A percentile compares a stretch with the other conserved stretches of the same genome.
Conservation (phyloP, 1,139 yeast genomes). For the Petasospora rhodanensis region DNA sequence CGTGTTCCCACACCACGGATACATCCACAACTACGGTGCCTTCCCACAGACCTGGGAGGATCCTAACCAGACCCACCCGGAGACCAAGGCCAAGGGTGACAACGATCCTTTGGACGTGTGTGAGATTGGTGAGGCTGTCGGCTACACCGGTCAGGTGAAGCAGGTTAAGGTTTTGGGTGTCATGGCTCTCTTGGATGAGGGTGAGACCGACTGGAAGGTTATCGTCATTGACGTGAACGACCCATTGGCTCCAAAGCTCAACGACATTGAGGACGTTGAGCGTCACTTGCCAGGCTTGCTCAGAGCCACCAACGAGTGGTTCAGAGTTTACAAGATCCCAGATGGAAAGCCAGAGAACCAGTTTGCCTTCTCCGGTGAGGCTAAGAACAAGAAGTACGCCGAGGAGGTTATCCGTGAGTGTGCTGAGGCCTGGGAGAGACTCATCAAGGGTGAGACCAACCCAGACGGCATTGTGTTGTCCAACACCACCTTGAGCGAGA, state of each 20-base stretch:
- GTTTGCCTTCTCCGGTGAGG: slow-evolving; percentile 82
- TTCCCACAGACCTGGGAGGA: slow-evolving; percentile 97
- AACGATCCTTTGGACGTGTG: slow-evolving; percentile 90
- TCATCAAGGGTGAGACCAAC: slow-evolving; percentile 46
- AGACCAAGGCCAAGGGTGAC: slow-evolving; percentile 80
- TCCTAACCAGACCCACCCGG: slow-evolving; percentile 65
- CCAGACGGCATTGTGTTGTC: slow-evolving; percentile 52
- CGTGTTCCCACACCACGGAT: slow-evolving; percentile 87
- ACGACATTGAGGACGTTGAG: slow-evolving; percentile 74
- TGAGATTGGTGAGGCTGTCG: slow-evolving; percentile 75
- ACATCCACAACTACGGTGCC: slow-evolving; percentile 90
- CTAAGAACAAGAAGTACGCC: slow-evolving; percentile 70
- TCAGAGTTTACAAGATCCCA: slow-evolving; percentile 84
- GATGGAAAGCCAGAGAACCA: slow-evolving; percentile 87
- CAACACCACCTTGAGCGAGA: slow-evolving; percentile 65
- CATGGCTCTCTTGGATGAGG: slow-evolving; percentile 85
- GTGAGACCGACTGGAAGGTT: slow-evolving; percentile 93
- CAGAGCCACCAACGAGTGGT: slow-evolving; percentile 85
- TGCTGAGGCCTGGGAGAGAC: slow-evolving; percentile 64
- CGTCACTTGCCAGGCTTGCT: slow-evolving; percentile 74
- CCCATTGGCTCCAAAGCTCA: slow-evolving; percentile 66
- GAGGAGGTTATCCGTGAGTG: slow-evolving; percentile 68
- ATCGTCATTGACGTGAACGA: slow-evolving; percentile 73
- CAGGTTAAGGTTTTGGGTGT: slow-evolving; percentile 83
- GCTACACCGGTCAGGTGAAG: slow-evolving; percentile 70